These are phyloP conservation scores for Rubia balearica DNA, from an alignment of 305 asterid species.

Conservation along the genomic window DNA sequence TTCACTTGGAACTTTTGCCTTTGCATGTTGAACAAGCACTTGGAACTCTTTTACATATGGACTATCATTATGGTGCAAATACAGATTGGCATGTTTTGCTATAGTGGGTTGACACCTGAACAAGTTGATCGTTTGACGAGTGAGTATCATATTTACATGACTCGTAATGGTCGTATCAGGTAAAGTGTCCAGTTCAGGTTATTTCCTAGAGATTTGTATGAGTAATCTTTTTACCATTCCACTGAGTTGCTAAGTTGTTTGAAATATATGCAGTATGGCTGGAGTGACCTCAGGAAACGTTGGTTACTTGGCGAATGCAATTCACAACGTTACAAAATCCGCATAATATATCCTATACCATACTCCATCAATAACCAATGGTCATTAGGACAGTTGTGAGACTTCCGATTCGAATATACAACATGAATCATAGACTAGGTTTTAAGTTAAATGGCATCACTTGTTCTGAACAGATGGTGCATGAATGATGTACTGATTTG, in stretches of 20 bases:
- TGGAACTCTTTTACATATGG: neutral
- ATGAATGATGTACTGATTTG: neutral
- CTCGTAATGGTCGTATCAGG: conserved; percentile 97
- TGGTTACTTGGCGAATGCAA: conserved; percentile 83
- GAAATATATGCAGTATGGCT: conserved; percentile 63
- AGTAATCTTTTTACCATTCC: neutral
- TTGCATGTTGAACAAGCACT: neutral
- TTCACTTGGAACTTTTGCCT: conserved; percentile 1
- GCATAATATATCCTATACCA: conserved; percentile 13
- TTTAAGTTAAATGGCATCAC: neutral
- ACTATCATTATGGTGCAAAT: neutral
- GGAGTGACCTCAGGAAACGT: conserved; percentile 92
- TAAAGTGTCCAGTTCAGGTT: conserved; percentile 18
- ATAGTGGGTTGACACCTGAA: conserved; percentile 92
- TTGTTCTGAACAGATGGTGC: conserved; percentile 5
- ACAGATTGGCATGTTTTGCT: conserved; percentile 99
- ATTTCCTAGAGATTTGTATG: neutral
- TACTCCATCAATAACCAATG: conserved; percentile 12
- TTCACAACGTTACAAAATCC: conserved; percentile 77
- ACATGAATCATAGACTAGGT: neutral
- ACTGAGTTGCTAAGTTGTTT: neutral
- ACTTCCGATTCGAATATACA: neutral
- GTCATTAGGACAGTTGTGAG: neutral
- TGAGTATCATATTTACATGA: conserved; percentile 83
- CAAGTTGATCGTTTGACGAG: conserved; percentile 90